phyloP scores from a whole-genome alignment of 2,329 filamentous ascomycete genomes.

The Reticulascus tulasneorum region DNA sequence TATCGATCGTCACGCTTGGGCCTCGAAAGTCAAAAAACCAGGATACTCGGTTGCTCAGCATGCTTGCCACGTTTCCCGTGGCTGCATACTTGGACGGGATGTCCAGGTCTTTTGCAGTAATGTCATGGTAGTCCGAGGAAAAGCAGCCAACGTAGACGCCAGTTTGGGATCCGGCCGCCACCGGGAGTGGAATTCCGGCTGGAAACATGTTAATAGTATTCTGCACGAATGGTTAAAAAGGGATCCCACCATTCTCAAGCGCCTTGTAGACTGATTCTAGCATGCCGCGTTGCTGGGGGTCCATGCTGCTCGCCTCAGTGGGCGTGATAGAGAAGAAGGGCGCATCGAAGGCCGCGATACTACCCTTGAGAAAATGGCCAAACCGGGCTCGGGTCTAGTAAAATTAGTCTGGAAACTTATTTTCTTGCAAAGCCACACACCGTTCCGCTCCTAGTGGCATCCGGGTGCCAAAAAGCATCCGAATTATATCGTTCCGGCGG shows the following conservation, averaged over 20 bases:
- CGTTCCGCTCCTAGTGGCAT: constrained; percentile 20
- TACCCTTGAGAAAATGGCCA: constrained; percentile 22
- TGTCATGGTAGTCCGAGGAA: constrained; percentile 18
- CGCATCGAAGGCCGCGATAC: constrained; percentile 19
- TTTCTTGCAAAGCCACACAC: constrained; percentile 8
- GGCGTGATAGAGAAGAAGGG: constrained; percentile 24
- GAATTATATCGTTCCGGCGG: constrained; percentile 24
- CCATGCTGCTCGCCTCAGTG: constrained; percentile 23
- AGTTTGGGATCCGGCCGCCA: constrained; percentile 15
- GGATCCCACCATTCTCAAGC: constrained; percentile 16
- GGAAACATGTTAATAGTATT: neutral
- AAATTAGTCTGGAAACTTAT: neutral
- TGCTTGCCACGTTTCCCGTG: constrained; percentile 23
- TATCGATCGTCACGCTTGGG: constrained; percentile 31
- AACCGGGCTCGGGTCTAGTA: constrained; percentile 15
- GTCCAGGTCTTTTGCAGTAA: constrained; percentile 10
- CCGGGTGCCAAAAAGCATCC: constrained; percentile 25
- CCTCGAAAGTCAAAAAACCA: constrained; percentile 31
- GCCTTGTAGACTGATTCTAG: constrained; percentile 32
- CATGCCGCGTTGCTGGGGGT: constrained; percentile 27
- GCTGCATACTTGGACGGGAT: constrained; percentile 16
- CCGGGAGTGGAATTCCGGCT: constrained; percentile 17
- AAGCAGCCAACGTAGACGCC: constrained; percentile 22
- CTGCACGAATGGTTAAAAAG: too few relatives aligned
- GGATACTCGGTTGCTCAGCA: constrained; percentile 30